Conservation (phyloP, 2,329 filamentous ascomycete species). For the Phoma sp. region DNA sequence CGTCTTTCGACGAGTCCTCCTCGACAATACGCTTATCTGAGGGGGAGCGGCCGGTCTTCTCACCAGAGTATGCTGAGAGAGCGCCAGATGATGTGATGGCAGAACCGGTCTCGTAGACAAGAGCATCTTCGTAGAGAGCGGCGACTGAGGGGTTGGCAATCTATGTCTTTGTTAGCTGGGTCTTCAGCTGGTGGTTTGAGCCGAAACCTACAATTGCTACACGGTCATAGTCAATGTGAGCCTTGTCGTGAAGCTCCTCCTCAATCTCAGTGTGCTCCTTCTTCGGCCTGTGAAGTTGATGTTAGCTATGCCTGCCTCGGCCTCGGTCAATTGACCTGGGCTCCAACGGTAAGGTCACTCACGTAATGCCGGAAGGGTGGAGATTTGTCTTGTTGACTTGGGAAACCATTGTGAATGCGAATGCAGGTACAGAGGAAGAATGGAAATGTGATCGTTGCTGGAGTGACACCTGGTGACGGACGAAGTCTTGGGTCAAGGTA, state of each 20-base stretch:
- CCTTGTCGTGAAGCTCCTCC: constrained; percentile 95
- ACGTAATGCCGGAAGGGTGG: constrained; percentile 90
- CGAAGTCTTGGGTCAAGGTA: constrained; percentile 63
- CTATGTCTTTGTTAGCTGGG: constrained; percentile 48
- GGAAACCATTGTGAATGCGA: constrained; percentile 50
- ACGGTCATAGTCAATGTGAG: constrained; percentile 98
- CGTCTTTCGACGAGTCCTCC: constrained; percentile 85
- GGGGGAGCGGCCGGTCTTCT: constrained; percentile 96
- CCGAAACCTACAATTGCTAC: constrained; percentile 84
- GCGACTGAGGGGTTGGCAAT: constrained; percentile 93
- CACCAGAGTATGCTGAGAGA: constrained; percentile 95
- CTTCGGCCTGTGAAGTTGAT: constrained; percentile 66
- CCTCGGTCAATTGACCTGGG: not conserved
- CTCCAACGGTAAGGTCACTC: constrained; percentile 55
- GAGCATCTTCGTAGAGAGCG: constrained; percentile 97
- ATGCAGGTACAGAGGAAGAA: constrained; percentile 61
- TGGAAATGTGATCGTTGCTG: constrained; percentile 67
- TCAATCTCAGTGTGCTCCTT: constrained; percentile 95
- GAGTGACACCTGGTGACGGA: constrained; percentile 64
- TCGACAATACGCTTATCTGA: constrained; percentile 97
- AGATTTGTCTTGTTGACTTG: constrained; percentile 89
- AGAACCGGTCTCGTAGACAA: constrained; percentile 96
- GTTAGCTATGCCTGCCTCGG: constrained; percentile 25
- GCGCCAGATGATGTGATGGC: constrained; percentile 96
- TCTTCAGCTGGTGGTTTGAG: not conserved